Evolutionary conservation across 2,329 filamentous ascomycete species (phyloP), one percentile per base, ranked within the genome.

Genomic region (Talaromyces sp.): DNA sequence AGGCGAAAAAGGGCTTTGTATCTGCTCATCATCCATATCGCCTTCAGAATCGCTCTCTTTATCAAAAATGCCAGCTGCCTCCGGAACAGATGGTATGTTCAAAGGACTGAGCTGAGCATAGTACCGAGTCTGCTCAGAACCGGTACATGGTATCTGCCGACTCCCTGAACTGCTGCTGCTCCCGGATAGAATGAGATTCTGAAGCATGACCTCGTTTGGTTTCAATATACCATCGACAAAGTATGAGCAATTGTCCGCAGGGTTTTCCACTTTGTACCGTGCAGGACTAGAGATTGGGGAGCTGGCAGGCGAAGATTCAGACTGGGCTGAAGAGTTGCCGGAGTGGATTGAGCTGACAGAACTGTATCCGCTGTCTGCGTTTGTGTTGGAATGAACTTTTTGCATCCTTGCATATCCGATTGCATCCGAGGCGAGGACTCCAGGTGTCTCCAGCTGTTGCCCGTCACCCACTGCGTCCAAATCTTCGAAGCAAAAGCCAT

Each of bases 281-380:
- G 49, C 41, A 27, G 59, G 59, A 31, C 35, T 31, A 22, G 10
- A 16, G 11, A 59, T n/a, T 27, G 52, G 52, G 5, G 52, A 62
- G 19, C 16, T 35, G n/a, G 19, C n/a, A 52, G 60, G 64, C 19
- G 64, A 60, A 24, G 64, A 62, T 45, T 47, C 61, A 7, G 58
- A 60, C 22, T 54, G 45, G 11, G 47, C 19, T 14, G 61, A 60
- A 54, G 66, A 64, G 14, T 60, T 50, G 58, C 71, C 58, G 11
- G 74, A 77, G 50, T 70, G 70, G 19, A 73, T 62, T 1, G 76
- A 78, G 9, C 73, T 71, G 13, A 74, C 73, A 37, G 76, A 78
- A 63, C 76, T 78, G 63, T 79, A 79, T 22, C 77, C 77, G 61
- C 76, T 78, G 63, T 79, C 77, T 13, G 70, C 71, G 60, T 78